Conservation (phyloP, 495 filamentous ascomycete species). For the Penicilliopsis zonata region DNA sequence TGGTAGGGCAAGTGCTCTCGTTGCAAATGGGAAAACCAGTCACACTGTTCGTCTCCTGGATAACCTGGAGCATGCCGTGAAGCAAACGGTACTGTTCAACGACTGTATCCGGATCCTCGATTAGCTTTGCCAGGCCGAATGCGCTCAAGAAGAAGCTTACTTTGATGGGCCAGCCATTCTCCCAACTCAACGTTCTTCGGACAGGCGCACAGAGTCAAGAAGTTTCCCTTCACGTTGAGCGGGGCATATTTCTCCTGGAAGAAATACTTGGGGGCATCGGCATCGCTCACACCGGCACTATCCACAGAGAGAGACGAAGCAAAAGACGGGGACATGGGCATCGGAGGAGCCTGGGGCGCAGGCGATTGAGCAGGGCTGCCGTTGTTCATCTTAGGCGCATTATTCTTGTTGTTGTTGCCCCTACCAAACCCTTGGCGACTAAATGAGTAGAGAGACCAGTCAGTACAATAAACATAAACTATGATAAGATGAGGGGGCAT, state of each 20-base stretch:
- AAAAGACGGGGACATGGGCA: constrained; percentile 48
- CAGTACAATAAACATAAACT: too few species aligned
- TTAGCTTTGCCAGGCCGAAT: neutral
- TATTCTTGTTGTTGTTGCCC: constrained; percentile 33
- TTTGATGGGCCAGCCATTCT: constrained; percentile 91
- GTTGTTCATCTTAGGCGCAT: constrained; percentile 34
- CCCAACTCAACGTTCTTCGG: constrained; percentile 82
- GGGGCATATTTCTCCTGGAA: constrained; percentile 72
- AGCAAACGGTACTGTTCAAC: constrained; percentile 85
- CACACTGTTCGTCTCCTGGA: constrained; percentile 65
- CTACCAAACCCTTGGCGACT: constrained; percentile 42
- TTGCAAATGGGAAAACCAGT: constrained; percentile 69
- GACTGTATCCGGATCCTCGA: constrained; percentile 38
- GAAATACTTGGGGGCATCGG: constrained; percentile 53
- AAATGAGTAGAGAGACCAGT: constrained; percentile 6
- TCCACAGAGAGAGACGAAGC: constrained; percentile 40
- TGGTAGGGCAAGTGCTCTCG: constrained; percentile 67
- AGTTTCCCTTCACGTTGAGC: constrained; percentile 89
- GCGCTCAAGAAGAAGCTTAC: constrained; percentile 33
- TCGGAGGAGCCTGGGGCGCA: constrained; percentile 32
- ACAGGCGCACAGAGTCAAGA: constrained; percentile 84
- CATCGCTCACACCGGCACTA: constrained; percentile 31
- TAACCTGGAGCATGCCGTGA: constrained; percentile 69
- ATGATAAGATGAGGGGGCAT: too few species aligned
- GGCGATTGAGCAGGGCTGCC: constrained; percentile 34